Conservation (phyloP, 2,329 filamentous ascomycete species). For the Verticillium albo-atrum region DNA sequence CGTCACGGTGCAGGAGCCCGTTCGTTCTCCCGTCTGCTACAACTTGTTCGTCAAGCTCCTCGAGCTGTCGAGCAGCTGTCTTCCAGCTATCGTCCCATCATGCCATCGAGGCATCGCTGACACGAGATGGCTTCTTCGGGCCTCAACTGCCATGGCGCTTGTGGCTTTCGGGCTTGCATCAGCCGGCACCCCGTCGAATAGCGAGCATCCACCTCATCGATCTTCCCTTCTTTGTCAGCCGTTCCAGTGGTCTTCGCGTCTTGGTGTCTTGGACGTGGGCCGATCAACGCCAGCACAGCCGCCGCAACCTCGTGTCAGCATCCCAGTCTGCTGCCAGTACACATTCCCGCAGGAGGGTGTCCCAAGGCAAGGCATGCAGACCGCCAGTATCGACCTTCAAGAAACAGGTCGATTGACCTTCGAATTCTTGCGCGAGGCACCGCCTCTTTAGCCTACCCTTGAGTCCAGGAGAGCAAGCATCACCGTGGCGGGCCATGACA, state of each 20-base stretch:
- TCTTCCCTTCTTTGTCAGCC: not conserved
- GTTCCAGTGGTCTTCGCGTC: not conserved
- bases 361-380: not conserved
- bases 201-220: not conserved
- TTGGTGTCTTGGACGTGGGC: not conserved
- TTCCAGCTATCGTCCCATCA: too few relatives aligned
- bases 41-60: too few relatives aligned
- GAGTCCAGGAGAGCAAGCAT: not conserved
- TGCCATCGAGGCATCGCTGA: too few relatives aligned
- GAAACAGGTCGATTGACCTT: not conserved
- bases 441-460: not conserved
- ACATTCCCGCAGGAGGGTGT: not conserved
- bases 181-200: not conserved
- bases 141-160: not conserved
- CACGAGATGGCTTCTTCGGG: not conserved
- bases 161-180: not conserved
- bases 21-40: too few relatives aligned
- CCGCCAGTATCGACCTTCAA: not conserved
- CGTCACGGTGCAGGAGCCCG: too few relatives aligned
- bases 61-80: too few relatives aligned
- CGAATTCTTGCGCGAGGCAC: not conserved
- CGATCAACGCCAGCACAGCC: not conserved
- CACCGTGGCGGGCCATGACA: not conserved
- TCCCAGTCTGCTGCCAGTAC: not conserved
- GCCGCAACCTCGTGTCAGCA: not conserved